Conservation (phyloP, 2,329 filamentous ascomycete genomes). For the Amauroascus niger region DNA sequence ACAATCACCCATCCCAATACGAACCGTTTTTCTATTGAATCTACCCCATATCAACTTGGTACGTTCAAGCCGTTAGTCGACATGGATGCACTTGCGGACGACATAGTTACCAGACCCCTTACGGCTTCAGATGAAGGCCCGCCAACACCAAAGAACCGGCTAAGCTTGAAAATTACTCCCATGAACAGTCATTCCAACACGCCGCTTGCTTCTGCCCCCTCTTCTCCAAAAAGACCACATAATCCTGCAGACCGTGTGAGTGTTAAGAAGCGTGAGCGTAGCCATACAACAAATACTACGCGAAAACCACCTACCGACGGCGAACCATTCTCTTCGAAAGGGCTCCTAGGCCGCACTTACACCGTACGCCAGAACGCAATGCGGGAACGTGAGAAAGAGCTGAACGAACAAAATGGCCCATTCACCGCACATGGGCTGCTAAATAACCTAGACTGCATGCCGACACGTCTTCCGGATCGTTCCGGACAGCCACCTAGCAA, state of each 20-base stretch:
- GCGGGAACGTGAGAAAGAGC: constrained; percentile 29
- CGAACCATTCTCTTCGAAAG: constrained; percentile 30
- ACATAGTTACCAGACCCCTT: background rate
- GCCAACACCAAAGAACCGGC: background rate
- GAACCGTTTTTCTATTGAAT: constrained; percentile 16
- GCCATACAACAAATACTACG: constrained; percentile 7
- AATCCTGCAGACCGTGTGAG: background rate
- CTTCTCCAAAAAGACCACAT: constrained; percentile 6
- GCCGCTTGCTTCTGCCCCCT: constrained; percentile 6
- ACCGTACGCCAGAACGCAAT: constrained; percentile 33
- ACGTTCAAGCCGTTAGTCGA: constrained; percentile 52
- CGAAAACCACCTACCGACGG: constrained; percentile 5
- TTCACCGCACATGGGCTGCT: constrained; percentile 48
- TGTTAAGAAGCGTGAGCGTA: constrained; percentile 7
- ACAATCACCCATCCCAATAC: constrained; percentile 17
- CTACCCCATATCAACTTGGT: constrained; percentile 50
- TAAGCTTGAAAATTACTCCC: background rate
- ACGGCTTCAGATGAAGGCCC: background rate
- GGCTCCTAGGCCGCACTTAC: constrained; percentile 34
- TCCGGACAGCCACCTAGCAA: constrained; percentile 12
- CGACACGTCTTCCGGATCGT: constrained; percentile 10
- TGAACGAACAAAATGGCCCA: constrained; percentile 28
- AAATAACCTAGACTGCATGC: constrained; percentile 28
- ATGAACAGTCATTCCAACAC: background rate
- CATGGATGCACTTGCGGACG: background rate